These are phyloP conservation scores for Populus euphratica DNA, from an alignment of 345 rosid genomes.

Conservation along the genomic window DNA sequence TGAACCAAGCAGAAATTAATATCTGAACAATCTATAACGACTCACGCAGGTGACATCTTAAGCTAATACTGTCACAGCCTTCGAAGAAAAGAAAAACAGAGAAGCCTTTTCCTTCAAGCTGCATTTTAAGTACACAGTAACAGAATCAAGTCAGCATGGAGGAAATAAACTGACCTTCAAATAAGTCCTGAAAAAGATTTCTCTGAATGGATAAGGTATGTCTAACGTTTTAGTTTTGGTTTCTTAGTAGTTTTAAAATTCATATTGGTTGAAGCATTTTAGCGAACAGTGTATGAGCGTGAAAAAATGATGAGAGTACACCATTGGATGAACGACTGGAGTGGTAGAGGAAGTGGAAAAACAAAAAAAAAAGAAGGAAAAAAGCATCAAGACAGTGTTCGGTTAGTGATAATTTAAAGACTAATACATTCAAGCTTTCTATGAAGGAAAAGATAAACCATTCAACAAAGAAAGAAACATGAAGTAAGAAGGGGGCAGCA, in stretches of 20 bases:
- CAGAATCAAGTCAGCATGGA: background rate
- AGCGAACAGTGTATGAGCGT: constrained; percentile 4
- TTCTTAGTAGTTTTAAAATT: background rate
- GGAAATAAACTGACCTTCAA: background rate
- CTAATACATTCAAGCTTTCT: too few species aligned
- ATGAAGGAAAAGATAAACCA: too few species aligned
- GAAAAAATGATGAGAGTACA: background rate
- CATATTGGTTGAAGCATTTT: constrained; percentile 10
- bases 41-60: background rate
- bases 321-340: background rate
- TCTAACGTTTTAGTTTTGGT: background rate
- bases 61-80: background rate
- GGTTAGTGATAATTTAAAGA: too few species aligned
- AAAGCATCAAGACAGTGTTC: too few species aligned
- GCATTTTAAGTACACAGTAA: background rate
- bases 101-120: background rate
- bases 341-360: background rate
- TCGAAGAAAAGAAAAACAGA: background rate
- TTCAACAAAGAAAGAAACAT: too few species aligned
- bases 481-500: too few species aligned
- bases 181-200: too few species aligned
- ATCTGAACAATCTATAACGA: background rate
- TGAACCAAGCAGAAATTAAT: background rate
- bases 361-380: background rate
- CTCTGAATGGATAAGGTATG: too few species aligned